Evolutionary conservation across 805 yeast genomes (phyloP), one percentile per base, ranked within the genome.

Genomic region (Torulaspora gathmanii): DNA sequence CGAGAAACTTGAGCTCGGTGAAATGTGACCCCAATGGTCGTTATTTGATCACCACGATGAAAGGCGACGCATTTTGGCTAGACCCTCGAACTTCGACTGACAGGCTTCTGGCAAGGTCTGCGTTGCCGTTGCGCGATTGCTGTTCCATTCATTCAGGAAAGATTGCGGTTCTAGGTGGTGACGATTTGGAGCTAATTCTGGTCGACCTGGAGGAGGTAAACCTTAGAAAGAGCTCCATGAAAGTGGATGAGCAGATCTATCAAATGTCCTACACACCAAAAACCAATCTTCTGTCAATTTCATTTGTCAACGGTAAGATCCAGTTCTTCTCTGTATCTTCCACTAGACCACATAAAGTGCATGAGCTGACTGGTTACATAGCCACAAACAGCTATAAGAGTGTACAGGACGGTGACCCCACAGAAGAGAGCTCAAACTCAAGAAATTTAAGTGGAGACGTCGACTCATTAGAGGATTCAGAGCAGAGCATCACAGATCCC

Each of bases 131-230:
- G 10, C 55, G 85, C 50, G 82, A 77, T 51, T 72, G 77, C 6
- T 67, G 66, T 11, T 75, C 79, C 54, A 77, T 82, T 17, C 85
- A 83, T 52, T 78, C 75, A 40, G 88, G 84, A 0, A 73, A 75
- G 28, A 68, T 78, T 58, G 68, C 73, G 1, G 69, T 80, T 1
- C 73, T 79, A 47, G 89, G 83, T 20, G 90, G 91, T 31, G 86
- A 83, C 51, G 84, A 79, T 50, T 73, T 75, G 35, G 79, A 79
- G 44, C 62, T 84, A 33, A 67, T 70, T 2, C 57, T 83, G 3
- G 60, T 80, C 1, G 78, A 75, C 41, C 52, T 72, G 29, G 46
- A 49, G 5, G 68, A 67, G 29, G 60, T 38, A 3, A 35, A 34
- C 2, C 42, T 40, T 27, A 43, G 49, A 42, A 47, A 51, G 64